Base-by-base conservation (phyloP, 352 stramenopile species). In the Phytophthora sansomeana region DNA sequence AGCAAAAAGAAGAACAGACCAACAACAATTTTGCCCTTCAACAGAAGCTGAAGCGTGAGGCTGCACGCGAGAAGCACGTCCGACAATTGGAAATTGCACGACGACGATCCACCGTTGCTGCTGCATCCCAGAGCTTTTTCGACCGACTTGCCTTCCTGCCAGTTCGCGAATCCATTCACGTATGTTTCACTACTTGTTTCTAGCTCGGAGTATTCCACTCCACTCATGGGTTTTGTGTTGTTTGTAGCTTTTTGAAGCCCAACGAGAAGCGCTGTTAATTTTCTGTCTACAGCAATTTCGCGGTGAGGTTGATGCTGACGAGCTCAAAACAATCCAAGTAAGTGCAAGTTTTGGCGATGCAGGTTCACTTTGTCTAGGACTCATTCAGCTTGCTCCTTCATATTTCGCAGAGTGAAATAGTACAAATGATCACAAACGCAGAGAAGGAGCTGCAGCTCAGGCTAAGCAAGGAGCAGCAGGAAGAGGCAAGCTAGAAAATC, bases 41-140 rank as follows among this genome's bases (percentile, higher is more conserved):
- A 17, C 48, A 72, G 17, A 36, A 67, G 14, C 46, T 52, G 1
- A 47, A 54, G 5, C 28, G 53, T 35, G 26, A 47, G 29, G 52
- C 19, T 39, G 54, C 57, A 51, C 54, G 43, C 3, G 73, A 81
- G 6, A 55, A 61, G 1, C 47, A 82, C 8, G 11, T 50, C 26
- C 53, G 53, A 29, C 46, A 54, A n/a, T 50, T 81, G 17, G 74
- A 90, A 29, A 44, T 77, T 5, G 54, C 63, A 44, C 74, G 64
- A n/a, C 58, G 72, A 10, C 74, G 67, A 3, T 51, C 66, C 17
- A 66, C 52, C 7, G 67, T 78, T 11, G 42, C 59, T 4, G 47
- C 69, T 7, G 79, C 83, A 11, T 49, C 60, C 5, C 71, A 68
- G 29, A 70, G 73, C 24, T 88, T 90, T 55, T 78, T 87, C 29